Base-by-base conservation (phyloP, 2,329 filamentous ascomycete species). In the Xylariaceae sp. region DNA sequence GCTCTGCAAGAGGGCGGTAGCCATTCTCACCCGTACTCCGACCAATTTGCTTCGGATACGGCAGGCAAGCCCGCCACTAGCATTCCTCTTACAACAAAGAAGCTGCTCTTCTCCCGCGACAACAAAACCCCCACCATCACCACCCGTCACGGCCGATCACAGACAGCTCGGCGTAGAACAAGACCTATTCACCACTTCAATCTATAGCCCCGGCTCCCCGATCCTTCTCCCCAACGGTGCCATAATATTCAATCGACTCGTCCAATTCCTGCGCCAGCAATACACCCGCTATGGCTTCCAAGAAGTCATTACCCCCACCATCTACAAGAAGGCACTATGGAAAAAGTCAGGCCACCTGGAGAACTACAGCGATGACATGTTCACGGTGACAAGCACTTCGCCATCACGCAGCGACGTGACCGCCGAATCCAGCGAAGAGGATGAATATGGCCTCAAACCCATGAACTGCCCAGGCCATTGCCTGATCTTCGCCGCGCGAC, bases 401-500 rank as follows among this genome's bases (percentile, higher is more conserved):
- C 67, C 71, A 50, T 60, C 74, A 59, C 64, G 74, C 53, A 71
- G 67, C 47, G 69, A 73, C 8, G 57, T 60, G 30, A 56, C 60
- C 30, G 27, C 61, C 49, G 53, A 65, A 3, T 49, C 47, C 8
- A 58, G 55, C 77, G 63, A 66, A 45, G 60, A 68, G 30, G 64
- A 68, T 48, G 67, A 68, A 43, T 70, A 70, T 31, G 91, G 85
- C 12, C 76, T 97, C 50, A 97, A 97, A 76, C 92, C 92, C 31
- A 97, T 97, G 94, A 97, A 97, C 76, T 99, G 94, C 74, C 94
- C 94, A 3, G 91, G 91, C 31, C 92, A 97, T 73, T 95, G 89
- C 72, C 76, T 94, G 62, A 87, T 96, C 67, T 96, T 96, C 71
- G 83, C 81, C 48, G 87, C 92, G 71, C 83, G 88, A 51, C 88